A percentile compares a stretch with the other conserved stretches of the same genome.
phyloP scores from a whole-genome alignment of 352 stramenopile genomes.

The Phytophthora kernoviae region DNA sequence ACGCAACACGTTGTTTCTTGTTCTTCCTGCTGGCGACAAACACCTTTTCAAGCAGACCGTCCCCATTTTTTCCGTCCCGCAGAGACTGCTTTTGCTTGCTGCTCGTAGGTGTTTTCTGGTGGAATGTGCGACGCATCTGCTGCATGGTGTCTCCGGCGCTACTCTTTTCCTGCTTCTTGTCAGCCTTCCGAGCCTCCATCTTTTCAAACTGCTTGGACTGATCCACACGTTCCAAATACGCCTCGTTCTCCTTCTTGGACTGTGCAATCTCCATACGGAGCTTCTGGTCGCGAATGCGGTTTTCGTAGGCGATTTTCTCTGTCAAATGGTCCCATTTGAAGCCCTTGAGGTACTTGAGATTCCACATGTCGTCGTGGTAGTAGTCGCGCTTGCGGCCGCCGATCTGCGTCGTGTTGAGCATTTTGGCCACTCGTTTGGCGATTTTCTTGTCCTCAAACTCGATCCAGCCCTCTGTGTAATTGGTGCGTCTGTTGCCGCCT shows the following conservation, averaged over 20 bases:
- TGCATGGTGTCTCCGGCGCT: conserved; percentile 28
- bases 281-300: conserved; percentile 87
- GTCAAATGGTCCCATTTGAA: conserved; percentile 99
- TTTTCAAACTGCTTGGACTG: conserved; percentile 87
- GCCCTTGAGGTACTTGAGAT: conserved; percentile 98
- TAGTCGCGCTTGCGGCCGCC: conserved; percentile 95
- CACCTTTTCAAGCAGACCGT: conserved; percentile 67
- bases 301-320: conserved; percentile 96
- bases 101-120: conserved; percentile 71
- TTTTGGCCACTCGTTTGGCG: conserved; percentile 92
- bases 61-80: conserved; percentile 24
- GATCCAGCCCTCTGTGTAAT: conserved; percentile 98
- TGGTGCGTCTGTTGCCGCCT: conserved; percentile 89
- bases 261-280: conserved; percentile 88
- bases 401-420: conserved; percentile 94
- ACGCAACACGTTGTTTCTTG: conserved; percentile 66
- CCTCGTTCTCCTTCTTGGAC: conserved; percentile 87
- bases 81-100: conserved; percentile 74
- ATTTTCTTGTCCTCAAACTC: conserved; percentile 98
- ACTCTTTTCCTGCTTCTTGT: conserved; percentile 23
- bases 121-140: conserved; percentile 77
- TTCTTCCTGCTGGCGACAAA: conserved; percentile 51
- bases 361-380: conserved; percentile 99
- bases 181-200: conserved; percentile 82
- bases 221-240: conserved; percentile 87